Evolutionary conservation across 2,329 filamentous ascomycete species (phyloP).

Genomic region (Paecilomyces sp.): DNA sequence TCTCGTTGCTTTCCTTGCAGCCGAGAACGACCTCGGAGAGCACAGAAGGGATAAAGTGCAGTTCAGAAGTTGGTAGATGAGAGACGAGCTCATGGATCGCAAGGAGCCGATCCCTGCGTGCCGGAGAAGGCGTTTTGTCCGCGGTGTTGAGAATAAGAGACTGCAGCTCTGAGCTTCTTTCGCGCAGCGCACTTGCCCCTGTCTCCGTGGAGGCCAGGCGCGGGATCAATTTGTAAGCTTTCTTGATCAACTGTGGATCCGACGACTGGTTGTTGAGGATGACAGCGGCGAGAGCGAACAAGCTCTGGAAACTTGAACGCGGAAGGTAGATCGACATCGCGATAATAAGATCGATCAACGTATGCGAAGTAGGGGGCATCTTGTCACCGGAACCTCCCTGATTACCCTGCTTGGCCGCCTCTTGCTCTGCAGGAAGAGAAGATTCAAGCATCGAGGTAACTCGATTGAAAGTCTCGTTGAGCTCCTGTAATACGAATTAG

Average conservation of each 20-base stretch:
- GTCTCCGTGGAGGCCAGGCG: constrained; percentile 74
- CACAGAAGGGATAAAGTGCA: constrained; percentile 89
- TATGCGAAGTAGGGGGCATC: constrained; percentile 89
- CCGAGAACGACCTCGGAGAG: constrained; percentile 92
- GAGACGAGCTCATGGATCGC: constrained; percentile 76
- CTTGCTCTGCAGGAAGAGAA: constrained; percentile 58
- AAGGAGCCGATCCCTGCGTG: constrained; percentile 75
- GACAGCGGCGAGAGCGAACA: constrained; percentile 80
- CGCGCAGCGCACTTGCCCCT: constrained; percentile 67
- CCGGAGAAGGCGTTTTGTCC: constrained; percentile 79
- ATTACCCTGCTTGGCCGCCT: constrained; percentile 55
- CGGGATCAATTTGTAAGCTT: constrained; percentile 96
- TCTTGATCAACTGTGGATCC: constrained; percentile 94
- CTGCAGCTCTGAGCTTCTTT: constrained; percentile 73
- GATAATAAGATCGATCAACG: constrained; percentile 92
- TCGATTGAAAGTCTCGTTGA: constrained; percentile 80
- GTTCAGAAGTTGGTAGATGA: constrained; percentile 65
- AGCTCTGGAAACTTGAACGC: constrained; percentile 69
- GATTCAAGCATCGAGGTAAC: constrained; percentile 77
- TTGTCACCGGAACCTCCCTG: constrained; percentile 59
- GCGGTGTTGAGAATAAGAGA: constrained; percentile 69
- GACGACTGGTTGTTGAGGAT: constrained; percentile 62
- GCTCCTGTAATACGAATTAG: constrained; percentile 44
- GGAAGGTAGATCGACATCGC: constrained; percentile 93
- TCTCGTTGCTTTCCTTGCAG: constrained; percentile 96